phyloP scores from a whole-genome alignment of 768 basidiomycete genomes.

The Polyporus arcularius region DNA sequence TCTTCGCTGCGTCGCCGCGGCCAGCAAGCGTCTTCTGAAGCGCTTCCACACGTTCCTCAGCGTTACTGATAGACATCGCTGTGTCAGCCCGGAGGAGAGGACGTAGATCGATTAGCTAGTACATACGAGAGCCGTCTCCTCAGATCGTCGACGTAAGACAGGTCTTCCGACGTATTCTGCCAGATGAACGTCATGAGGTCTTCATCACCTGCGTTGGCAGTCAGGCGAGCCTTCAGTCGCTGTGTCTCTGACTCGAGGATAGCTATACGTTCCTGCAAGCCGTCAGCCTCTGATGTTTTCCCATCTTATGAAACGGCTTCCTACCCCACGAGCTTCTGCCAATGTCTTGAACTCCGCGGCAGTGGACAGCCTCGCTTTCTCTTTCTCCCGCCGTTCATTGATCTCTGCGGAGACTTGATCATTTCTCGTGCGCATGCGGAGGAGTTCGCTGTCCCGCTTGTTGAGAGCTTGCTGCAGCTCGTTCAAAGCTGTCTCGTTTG shows the following conservation, averaged over 20 bases:
- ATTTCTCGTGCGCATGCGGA: conserved; percentile 69
- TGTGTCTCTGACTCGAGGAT: conserved; percentile 71
- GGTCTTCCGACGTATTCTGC: conserved; percentile 52
- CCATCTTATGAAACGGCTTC: conserved; percentile 9
- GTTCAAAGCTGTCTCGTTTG: conserved; percentile 52
- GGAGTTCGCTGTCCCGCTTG: conserved; percentile 67
- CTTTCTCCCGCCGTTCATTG: conserved; percentile 67
- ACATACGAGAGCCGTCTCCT: conserved; percentile 59
- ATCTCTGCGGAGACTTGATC: conserved; percentile 68
- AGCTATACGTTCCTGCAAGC: conserved; percentile 66
- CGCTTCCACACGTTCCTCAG: conserved; percentile 50
- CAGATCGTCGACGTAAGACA: conserved; percentile 49
- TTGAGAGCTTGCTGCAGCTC: conserved; percentile 62
- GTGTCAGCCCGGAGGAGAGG: neutral
- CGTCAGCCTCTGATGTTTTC: neutral
- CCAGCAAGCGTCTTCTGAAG: conserved; percentile 54
- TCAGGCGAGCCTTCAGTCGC: conserved; percentile 75
- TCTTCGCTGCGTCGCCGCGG: conserved; percentile 53
- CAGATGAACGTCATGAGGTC: conserved; percentile 75
- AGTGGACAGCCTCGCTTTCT: conserved; percentile 56
- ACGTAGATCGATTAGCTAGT: neutral
- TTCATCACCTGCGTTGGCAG: conserved; percentile 67
- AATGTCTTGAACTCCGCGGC: conserved; percentile 66
- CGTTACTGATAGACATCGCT: conserved; percentile 40
- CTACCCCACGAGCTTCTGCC: conserved; percentile 59